Conservation (phyloP, 2,329 filamentous ascomycete species). For the Pseudogymnoascus sp. region DNA sequence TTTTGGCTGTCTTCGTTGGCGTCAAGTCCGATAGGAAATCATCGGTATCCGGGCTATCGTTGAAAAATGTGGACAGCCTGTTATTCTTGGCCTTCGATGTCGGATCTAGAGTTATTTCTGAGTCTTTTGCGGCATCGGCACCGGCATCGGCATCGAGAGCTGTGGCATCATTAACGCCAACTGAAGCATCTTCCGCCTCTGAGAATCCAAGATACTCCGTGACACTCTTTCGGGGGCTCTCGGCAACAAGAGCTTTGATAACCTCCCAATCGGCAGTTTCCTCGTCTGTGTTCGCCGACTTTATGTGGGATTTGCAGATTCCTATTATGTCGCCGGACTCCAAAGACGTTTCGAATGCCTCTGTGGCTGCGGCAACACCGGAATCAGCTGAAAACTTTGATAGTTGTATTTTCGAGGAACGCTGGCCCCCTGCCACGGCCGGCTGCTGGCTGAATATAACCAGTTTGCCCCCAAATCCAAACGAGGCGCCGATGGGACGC, state of each 20-base stretch:
- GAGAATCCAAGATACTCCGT: constrained; percentile 86
- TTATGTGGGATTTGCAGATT: constrained; percentile 74
- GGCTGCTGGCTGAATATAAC: constrained; percentile 62
- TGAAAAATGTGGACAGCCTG: constrained; percentile 72
- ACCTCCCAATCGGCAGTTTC: constrained; percentile 96
- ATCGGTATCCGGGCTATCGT: constrained; percentile 64
- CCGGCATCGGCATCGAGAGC: constrained; percentile 30
- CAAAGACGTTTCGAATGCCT: constrained; percentile 79
- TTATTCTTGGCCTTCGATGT: constrained; percentile 45
- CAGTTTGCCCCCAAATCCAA: constrained; percentile 92
- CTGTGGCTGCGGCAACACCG: constrained; percentile 72
- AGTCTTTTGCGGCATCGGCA: constrained; percentile 36
- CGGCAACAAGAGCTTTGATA: constrained; percentile 77
- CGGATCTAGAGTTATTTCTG: constrained; percentile 42
- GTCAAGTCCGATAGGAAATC: constrained; percentile 80
- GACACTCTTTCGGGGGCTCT: constrained; percentile 78
- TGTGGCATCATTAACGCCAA: constrained; percentile 41
- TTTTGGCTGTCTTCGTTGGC: constrained; percentile 84
- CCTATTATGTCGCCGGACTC: constrained; percentile 66
- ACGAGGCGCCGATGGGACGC: constrained; percentile 75
- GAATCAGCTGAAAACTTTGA: constrained; percentile 85
- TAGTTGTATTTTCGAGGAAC: constrained; percentile 71
- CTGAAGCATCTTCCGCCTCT: constrained; percentile 44
- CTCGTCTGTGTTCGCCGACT: constrained; percentile 70
- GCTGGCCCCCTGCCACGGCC: constrained; percentile 53